phyloP scores from a whole-genome alignment of 306 rosid species.

The Elaeagnus macrophylla region DNA sequence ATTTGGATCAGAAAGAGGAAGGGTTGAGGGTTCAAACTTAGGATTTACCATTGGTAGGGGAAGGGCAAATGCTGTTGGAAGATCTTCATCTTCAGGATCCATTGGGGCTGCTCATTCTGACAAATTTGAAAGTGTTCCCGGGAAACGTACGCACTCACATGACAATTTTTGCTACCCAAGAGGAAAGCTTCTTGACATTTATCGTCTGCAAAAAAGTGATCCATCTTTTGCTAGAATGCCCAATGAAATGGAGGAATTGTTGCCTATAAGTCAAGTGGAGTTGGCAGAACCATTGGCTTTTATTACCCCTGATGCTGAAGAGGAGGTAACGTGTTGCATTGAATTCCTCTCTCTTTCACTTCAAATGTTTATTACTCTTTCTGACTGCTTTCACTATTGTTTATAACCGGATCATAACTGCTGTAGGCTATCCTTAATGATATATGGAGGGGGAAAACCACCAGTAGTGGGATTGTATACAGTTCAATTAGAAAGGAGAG shows the following conservation, averaged over 20 bases:
- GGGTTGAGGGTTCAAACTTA: slow-evolving; percentile 37
- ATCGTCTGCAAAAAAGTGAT: slow-evolving; percentile 34
- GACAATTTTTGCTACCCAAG: slow-evolving; percentile 43
- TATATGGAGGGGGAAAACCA: slow-evolving; percentile 44
- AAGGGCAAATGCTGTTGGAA: slow-evolving; percentile 32
- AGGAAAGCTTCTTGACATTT: slow-evolving; percentile 56
- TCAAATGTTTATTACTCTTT: not conserved
- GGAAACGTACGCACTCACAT: slow-evolving; percentile 25
- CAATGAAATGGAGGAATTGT: slow-evolving; percentile 37
- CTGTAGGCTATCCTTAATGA: slow-evolving; percentile 34
- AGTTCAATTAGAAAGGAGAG: slow-evolving; percentile 27
- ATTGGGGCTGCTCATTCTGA: slow-evolving; percentile 25
- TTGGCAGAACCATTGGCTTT: slow-evolving; percentile 46
- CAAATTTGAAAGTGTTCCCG: slow-evolving; percentile 24
- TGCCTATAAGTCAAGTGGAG: slow-evolving; percentile 26
- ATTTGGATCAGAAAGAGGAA: slow-evolving; percentile 45
- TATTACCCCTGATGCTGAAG: slow-evolving; percentile 40
- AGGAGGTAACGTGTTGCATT: slow-evolving; percentile 30
- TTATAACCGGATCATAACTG: slow-evolving; percentile 5
- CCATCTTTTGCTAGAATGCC: slow-evolving; percentile 26
- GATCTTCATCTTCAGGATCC: slow-evolving; percentile 25
- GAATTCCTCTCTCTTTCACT: not conserved
- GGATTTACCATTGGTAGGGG: slow-evolving; percentile 56
- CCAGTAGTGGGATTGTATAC: slow-evolving; percentile 36
- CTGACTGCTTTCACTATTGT: not conserved